Percentiles rank a stretch among this genome's conserved stretches.
Evolutionary conservation across 495 filamentous ascomycete genomes (phyloP).

Genomic region (Penicillium parvum): DNA sequence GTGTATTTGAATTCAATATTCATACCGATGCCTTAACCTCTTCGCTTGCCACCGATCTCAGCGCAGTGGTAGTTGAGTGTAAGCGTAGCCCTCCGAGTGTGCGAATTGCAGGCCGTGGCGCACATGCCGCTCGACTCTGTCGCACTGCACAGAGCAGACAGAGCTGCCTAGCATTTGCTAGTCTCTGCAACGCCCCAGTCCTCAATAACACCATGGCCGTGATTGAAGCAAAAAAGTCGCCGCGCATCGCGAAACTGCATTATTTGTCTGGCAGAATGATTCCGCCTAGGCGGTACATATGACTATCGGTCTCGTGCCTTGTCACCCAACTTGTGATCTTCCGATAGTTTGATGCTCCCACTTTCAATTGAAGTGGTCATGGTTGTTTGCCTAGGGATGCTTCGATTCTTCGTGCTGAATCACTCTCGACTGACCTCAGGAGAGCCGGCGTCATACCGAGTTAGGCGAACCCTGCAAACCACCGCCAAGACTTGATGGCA

Average conservation of each 20-base stretch:
- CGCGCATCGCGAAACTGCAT: constrained; percentile 17
- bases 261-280: constrained; percentile 12
- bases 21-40: constrained; percentile 9
- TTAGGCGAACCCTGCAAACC: no score
- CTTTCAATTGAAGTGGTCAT: no score
- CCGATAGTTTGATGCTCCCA: neutral
- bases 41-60: constrained; percentile 1
- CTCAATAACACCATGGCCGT: constrained; percentile 26
- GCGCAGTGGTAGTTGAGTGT: constrained; percentile 9
- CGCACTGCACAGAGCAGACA: constrained; percentile 4
- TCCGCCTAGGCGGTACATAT: constrained; percentile 16
- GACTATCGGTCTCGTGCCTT: neutral
- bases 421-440: no score
- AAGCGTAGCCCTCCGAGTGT: constrained; percentile 3
- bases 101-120: neutral
- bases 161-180: constrained; percentile 8
- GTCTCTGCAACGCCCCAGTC: constrained; percentile 19
- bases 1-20: no score
- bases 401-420: no score
- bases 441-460: no score
- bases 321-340: neutral
- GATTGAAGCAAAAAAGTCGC: constrained; percentile 10
- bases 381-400: no score
- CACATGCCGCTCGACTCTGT: constrained; percentile 1
- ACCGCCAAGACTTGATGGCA: neutral